phyloP scores from a whole-genome alignment of 2,329 filamentous ascomycete species.

The Paecilomyces variotii region DNA sequence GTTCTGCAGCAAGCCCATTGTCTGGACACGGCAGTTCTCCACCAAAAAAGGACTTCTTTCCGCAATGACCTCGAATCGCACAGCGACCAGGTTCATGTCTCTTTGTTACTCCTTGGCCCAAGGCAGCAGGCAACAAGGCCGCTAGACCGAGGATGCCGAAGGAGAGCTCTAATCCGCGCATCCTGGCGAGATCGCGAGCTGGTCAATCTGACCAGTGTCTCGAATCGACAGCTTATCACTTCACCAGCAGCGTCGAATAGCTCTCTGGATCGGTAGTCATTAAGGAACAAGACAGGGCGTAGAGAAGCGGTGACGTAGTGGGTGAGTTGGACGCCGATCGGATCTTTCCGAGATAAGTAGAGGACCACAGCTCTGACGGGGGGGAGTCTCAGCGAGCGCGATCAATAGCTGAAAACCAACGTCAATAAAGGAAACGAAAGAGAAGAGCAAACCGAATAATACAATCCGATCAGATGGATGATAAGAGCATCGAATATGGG shows the following conservation, averaged over 20 bases:
- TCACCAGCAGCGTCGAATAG: not conserved
- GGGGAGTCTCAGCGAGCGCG: not conserved
- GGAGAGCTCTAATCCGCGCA: slow-evolving; percentile 24
- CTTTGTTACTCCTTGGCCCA: slow-evolving; percentile 26
- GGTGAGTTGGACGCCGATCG: not conserved
- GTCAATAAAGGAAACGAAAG: no score
- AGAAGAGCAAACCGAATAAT: not conserved
- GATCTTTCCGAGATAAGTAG: not conserved
- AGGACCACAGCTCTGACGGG: not conserved
- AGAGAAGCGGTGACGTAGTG: not conserved
- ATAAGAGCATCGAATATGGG: not conserved
- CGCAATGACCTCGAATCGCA: slow-evolving; percentile 84
- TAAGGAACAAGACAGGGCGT: not conserved
- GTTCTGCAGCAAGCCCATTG: slow-evolving; percentile 71
- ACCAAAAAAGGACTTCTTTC: slow-evolving; percentile 82
- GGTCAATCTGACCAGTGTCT: not conserved
- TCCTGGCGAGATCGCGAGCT: slow-evolving; percentile 9
- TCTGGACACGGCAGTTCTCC: slow-evolving; percentile 86
- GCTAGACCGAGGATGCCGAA: slow-evolving; percentile 18
- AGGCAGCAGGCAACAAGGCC: slow-evolving; percentile 17
- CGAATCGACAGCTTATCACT: not conserved
- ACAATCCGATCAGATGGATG: not conserved
- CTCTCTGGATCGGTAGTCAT: not conserved
- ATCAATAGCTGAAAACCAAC: not conserved
- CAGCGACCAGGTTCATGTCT: slow-evolving; percentile 83